Conservation (phyloP, 306 rosid species). For the Elaeagnus macrophylla region DNA sequence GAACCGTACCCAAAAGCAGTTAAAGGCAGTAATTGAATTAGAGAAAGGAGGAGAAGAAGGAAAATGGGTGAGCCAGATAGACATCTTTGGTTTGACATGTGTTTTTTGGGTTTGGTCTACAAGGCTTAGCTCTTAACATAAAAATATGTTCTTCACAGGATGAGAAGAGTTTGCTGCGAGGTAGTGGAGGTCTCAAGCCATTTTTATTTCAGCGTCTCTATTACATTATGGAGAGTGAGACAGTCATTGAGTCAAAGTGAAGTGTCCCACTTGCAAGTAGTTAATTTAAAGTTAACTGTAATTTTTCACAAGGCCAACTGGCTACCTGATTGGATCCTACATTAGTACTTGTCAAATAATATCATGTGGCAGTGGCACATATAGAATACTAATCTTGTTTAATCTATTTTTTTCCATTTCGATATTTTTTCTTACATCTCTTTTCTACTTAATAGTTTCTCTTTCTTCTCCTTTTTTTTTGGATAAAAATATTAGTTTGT, state of each 20-base stretch:
- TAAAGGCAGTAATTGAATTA: conserved; percentile 16
- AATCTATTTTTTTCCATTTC: neutral
- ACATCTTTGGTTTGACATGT: conserved; percentile 29
- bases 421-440: neutral
- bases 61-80: conserved; percentile 11
- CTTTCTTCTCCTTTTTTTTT: no score
- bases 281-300: conserved; percentile 11
- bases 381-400: neutral
- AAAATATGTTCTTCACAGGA: neutral
- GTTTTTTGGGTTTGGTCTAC: neutral
- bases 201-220: conserved; percentile 18
- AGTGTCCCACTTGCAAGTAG: conserved; percentile 6
- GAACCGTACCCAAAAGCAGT: conserved; percentile 41
- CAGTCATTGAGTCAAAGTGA: conserved; percentile 11
- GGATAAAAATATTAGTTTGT: no score
- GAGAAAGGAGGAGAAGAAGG: conserved; percentile 3
- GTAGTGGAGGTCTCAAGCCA: conserved; percentile 31
- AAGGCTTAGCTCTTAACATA: neutral
- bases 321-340: neutral
- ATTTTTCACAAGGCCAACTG: conserved; percentile 9
- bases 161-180: conserved; percentile 24
- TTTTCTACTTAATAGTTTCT: no score
- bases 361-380: neutral
- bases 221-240: neutral
- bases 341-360: neutral